These are phyloP conservation scores for Ceratobasidium sp. DNA, from an alignment of 1,284 basidiomycete species.

Conservation along the genomic window DNA sequence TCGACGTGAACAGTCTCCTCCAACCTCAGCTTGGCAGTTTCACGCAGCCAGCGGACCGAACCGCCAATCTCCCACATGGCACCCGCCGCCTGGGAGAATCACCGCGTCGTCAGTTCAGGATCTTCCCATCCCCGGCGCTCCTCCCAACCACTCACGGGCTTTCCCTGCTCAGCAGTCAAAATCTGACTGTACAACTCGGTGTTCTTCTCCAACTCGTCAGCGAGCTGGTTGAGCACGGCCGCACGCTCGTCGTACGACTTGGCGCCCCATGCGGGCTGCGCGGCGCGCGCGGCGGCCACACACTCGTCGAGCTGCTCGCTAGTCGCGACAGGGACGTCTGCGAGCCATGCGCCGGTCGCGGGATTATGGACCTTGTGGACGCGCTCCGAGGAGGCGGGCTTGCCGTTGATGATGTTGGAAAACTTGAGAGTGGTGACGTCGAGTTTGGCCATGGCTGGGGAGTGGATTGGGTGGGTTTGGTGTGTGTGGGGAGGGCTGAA, in stretches of 20 bases:
- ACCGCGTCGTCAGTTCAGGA: not conserved
- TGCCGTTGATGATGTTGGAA: constrained; percentile 39
- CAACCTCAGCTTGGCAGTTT: constrained; percentile 22
- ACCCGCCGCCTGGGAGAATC: constrained; percentile 6
- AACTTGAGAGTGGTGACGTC: constrained; percentile 43
- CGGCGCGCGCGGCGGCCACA: constrained; percentile 38
- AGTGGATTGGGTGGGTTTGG: not conserved
- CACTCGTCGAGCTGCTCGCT: constrained; percentile 37
- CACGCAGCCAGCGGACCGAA: constrained; percentile 38
- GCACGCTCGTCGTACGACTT: constrained; percentile 43
- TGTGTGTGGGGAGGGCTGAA: not conserved
- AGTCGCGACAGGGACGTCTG: constrained; percentile 36
- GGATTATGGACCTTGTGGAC: constrained; percentile 27
- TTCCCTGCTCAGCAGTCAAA: constrained; percentile 41
- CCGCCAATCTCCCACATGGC: constrained; percentile 38
- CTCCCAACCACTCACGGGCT: constrained; percentile 15
- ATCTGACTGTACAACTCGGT: constrained; percentile 27
- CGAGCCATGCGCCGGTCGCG: constrained; percentile 23
- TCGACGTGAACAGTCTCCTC: constrained; percentile 43
- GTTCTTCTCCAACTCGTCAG: constrained; percentile 39
- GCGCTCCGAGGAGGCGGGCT: constrained; percentile 21
- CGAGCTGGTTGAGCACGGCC: constrained; percentile 28
- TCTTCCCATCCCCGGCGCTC: not conserved
- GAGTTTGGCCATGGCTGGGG: constrained; percentile 31
- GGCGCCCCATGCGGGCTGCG: constrained; percentile 37